Base-by-base conservation (phyloP, 148 eudicot species). In the Euryodendron excelsum region DNA sequence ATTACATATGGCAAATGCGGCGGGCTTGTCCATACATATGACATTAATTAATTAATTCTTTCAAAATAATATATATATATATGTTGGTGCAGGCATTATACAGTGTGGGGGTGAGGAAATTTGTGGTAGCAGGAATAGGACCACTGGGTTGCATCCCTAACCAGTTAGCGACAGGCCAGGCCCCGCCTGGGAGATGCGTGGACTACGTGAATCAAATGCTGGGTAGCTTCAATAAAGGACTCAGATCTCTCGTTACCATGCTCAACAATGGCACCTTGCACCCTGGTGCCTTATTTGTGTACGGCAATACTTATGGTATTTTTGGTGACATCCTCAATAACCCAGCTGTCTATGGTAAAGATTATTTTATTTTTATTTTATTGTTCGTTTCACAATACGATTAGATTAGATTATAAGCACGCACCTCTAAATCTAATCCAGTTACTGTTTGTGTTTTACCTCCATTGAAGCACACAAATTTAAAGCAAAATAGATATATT, bases 81-180 rank as follows among this genome's bases (percentile, higher is more conserved):
- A n/a, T n/a, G n/a, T n/a, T n/a, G n/a, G n/a, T 52, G 71, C 77
- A 91, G 94, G 91, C 98, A 17, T 82, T 96, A 59, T 83, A 96
- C 82, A 84, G 85, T 53, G 71, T 88, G 13, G 99, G 99, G n/a
- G 50, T 96, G 28, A 78, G 99, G 77, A 96, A 93, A 69, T 91
- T 96, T 58, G 70, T 91, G 69, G 33, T 96, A 11, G 79, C 89
- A 0, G 99, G 98, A 44, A 0, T 96, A 6, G 88, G 86, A 1
- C 99, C 99, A 0, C 84, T 96, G 1, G 99, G 99, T 14, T 96
- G 99, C 91, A 90, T 93, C 73, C 99, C 99, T 1, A 87, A 84
- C 84, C 93, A 96, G 77, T 77, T 90, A 73, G 94, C 92, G 72
- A 81, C 87, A 1, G 92, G 97, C 0, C 89, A 81, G 70, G 92